Conservation (phyloP, 2,329 filamentous ascomycete species). For the Colletotrichum spinosum region DNA sequence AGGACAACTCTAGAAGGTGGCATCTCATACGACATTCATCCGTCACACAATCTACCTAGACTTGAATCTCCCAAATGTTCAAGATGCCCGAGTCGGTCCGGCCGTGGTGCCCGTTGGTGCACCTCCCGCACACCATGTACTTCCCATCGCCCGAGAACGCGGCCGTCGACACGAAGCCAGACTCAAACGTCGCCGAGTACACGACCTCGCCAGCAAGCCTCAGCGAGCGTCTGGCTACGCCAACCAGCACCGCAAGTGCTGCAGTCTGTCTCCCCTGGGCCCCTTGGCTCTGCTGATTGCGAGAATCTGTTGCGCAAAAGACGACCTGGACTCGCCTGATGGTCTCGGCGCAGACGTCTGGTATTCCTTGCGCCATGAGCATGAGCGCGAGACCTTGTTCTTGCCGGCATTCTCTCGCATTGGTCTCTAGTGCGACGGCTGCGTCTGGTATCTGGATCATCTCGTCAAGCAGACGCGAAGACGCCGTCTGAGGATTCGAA, state of each 20-base stretch:
- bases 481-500: background rate
- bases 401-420: background rate
- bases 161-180: conserved; percentile 31
- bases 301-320: background rate
- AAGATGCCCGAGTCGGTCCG: conserved; percentile 24
- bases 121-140: conserved; percentile 23
- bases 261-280: background rate
- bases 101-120: conserved; percentile 23
- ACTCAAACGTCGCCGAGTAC: conserved; percentile 26
- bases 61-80: conserved; percentile 23
- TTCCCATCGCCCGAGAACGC: conserved; percentile 19
- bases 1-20: too few relatives aligned
- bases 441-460: conserved; percentile 2
- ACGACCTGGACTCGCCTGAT: background rate
- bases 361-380: conserved; percentile 1
- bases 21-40: too few relatives aligned
- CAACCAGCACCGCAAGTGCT: conserved; percentile 5
- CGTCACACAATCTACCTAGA: background rate
- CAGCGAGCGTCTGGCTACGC: conserved; percentile 6
- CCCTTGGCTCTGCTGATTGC: background rate
- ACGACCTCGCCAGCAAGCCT: conserved; percentile 14
- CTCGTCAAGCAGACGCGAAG: conserved; percentile 17
- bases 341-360: conserved; percentile 6
- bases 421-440: background rate
- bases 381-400: conserved; percentile 7